Evolutionary conservation across 75 land plant species (phyloP).

Genomic region (Chamaecyparis obtusa): DNA sequence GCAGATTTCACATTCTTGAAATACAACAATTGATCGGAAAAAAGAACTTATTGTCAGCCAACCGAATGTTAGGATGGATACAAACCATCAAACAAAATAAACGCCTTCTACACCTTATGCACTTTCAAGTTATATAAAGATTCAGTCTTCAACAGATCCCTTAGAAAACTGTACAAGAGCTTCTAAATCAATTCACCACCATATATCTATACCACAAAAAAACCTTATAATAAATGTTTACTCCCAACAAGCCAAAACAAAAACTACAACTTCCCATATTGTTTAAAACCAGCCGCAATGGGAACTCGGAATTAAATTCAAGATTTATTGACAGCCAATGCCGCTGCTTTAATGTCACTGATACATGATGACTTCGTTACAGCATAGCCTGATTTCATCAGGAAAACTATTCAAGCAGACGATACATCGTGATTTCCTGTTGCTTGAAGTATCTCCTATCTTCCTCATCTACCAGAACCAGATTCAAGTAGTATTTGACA

Average conservation of each 20-base stretch:
- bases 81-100: not conserved
- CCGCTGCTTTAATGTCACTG: not conserved
- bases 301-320: slow-evolving; percentile 4
- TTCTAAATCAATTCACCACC: not conserved
- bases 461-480: slow-evolving; percentile 98
- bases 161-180: not conserved
- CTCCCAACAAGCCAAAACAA: not conserved
- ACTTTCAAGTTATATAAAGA: not conserved
- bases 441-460: slow-evolving; percentile 97
- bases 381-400: not conserved
- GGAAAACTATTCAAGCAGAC: slow-evolving; percentile 28
- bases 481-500: slow-evolving; percentile 93
- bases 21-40: not conserved
- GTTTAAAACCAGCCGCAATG: not conserved
- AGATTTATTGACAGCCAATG: not conserved
- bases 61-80: not conserved
- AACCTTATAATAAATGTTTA: not conserved
- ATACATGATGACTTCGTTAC: not conserved
- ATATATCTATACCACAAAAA: not conserved
- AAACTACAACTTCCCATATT: not conserved
- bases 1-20: not conserved
- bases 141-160: not conserved
- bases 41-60: not conserved
- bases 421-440: slow-evolving; percentile 90
- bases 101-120: not conserved